Evolutionary conservation across 2,329 filamentous ascomycete species (phyloP), one percentile per base, ranked within the genome.

Genomic region (Ophiosphaerella korrae): DNA sequence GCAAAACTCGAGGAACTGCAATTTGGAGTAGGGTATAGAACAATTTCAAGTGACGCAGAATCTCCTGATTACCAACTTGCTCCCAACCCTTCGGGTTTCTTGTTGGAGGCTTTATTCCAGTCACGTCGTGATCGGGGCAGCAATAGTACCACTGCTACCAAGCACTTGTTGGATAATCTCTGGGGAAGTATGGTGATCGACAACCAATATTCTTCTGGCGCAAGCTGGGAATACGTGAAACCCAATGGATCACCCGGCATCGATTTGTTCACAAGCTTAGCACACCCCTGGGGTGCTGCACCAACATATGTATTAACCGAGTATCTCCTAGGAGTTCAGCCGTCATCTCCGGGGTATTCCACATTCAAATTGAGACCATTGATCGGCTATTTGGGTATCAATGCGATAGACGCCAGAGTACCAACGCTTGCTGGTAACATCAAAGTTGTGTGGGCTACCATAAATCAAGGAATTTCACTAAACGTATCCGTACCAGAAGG

Each of bases 31-130:
- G 36, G 36, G 2, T 39, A 39, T 23, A 39, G 24, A 18, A 39
- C 36, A 24, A 39, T 23, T 5, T 60, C 5, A 18, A 39, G 36
- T n/a, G 57, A 62, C 12, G 23, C 26, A 14, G 48, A 56, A 31
- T 46, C 57, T 11, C 12, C 24, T 3, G 51, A 62, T 14, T 64
- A 62, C 39, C 36, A 61, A 11, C 53, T 62, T n/a, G 53, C 61
- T 3, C 77, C 80, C 9, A 80, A 80, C 57, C 80, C 76, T 21
- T 75, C 71, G 11, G 75, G 76, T 2, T 78, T 79, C 53, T 62
- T 80, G 2, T 69, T 80, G 4, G 60, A 72, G 35, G 70, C 75
- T 0, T 57, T 78, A 0, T 62, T 66, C 26, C 52, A 64, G 34
- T 52, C 65, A 3, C 65, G 44, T 62, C 42, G 60, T 55, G 12